These are phyloP conservation scores for Auriculariales sp. DNA, from an alignment of 768 basidiomycete species.

Conservation along the genomic window DNA sequence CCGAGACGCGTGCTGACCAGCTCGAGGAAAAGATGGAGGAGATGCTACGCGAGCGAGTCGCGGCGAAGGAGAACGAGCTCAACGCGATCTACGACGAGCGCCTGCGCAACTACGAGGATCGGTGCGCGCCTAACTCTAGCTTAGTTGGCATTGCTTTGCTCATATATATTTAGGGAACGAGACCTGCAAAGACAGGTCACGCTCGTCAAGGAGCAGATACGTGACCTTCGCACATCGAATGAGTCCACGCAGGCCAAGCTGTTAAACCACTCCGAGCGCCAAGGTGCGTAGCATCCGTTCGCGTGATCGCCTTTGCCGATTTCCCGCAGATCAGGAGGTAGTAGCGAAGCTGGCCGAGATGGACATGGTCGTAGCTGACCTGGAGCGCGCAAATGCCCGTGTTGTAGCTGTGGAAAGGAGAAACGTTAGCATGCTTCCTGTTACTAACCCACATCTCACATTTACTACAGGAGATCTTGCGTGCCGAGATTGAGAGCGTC, in stretches of 20 bases:
- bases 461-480: slow-evolving; percentile 65
- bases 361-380: slow-evolving; percentile 88
- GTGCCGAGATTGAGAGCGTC: slow-evolving; percentile 87
- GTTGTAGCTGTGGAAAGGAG: slow-evolving; percentile 86
- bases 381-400: slow-evolving; percentile 88
- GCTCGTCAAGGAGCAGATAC: slow-evolving; percentile 77
- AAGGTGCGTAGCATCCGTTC: slow-evolving; percentile 37
- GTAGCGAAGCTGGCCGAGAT: slow-evolving; percentile 81
- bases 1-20: slow-evolving; percentile 57
- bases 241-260: slow-evolving; percentile 89
- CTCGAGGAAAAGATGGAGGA: slow-evolving; percentile 94
- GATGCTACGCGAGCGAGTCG: slow-evolving; percentile 76
- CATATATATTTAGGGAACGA: slow-evolving; percentile 48
- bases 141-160: background rate
- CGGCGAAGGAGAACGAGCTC: slow-evolving; percentile 89
- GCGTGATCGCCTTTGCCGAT: background rate
- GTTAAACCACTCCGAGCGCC: slow-evolving; percentile 77
- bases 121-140: too few species aligned
- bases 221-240: slow-evolving; percentile 79
- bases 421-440: slow-evolving; percentile 38
- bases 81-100: slow-evolving; percentile 96
- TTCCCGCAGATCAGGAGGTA: slow-evolving; percentile 68
- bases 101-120: slow-evolving; percentile 88
- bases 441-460: background rate
- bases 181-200: slow-evolving; percentile 85